phyloP scores from a whole-genome alignment of 192 early-diverging fungal species.

The Coemansia sp. region DNA sequence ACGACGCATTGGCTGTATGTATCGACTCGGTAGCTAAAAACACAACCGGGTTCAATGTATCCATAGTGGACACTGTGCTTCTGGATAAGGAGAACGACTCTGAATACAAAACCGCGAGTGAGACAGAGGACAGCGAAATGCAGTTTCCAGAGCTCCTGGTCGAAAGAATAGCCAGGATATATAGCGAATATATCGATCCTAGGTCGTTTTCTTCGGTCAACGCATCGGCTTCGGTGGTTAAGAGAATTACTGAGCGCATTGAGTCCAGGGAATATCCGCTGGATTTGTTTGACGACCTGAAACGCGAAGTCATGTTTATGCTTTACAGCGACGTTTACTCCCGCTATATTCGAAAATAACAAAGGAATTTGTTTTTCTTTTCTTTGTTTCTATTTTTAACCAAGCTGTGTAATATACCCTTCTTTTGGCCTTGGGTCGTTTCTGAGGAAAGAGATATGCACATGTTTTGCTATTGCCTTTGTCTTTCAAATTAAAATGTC shows the following conservation, averaged over 20 bases:
- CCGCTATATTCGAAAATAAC: conserved; percentile 27
- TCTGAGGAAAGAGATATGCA: no score
- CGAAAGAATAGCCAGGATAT: conserved; percentile 15
- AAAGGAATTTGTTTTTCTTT: background rate
- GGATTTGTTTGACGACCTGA: conserved; percentile 38
- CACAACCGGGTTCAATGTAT: conserved; percentile 8
- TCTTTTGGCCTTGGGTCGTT: no score
- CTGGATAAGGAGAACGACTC: no score
- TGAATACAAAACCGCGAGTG: background rate
- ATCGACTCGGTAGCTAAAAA: background rate
- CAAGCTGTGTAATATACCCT: no score
- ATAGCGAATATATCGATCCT: conserved; percentile 31
- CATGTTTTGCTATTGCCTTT: no score
- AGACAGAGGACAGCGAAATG: background rate
- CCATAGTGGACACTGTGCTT: conserved; percentile 16
- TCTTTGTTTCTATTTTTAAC: background rate
- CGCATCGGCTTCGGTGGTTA: conserved; percentile 18
- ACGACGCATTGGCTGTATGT: background rate
- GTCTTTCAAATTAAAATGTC: no score
- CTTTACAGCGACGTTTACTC: conserved; percentile 50
- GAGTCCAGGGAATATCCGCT: conserved; percentile 10
- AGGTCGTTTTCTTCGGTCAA: conserved; percentile 33
- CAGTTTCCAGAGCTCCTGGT: conserved; percentile 22
- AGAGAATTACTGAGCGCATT: conserved; percentile 18
- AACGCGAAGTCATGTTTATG: conserved; percentile 48